A percentile compares a stretch with the other conserved stretches of the same genome.
Evolutionary conservation across 495 filamentous ascomycete species (phyloP).

Genomic region (Aspergillus homomorphus): DNA sequence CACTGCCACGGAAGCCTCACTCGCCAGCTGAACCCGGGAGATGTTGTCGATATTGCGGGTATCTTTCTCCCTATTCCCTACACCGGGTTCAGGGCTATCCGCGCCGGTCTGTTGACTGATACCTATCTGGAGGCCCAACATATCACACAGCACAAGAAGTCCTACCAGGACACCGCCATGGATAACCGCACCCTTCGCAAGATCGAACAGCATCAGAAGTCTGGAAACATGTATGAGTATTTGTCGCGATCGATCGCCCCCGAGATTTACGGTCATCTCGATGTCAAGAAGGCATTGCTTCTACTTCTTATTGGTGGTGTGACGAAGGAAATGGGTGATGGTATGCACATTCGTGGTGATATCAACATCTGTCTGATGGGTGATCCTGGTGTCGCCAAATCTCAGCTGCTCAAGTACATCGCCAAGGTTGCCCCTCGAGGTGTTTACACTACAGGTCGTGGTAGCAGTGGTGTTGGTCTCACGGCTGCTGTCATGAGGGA

Average conservation of each 20-base stretch:
- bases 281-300: conserved; percentile 96
- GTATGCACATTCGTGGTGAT: conserved; percentile 96
- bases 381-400: conserved; percentile 98
- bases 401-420: conserved; percentile 95
- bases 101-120: conserved; percentile 89
- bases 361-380: conserved; percentile 99
- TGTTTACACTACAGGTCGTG: conserved; percentile 96
- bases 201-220: conserved; percentile 74
- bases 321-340: conserved; percentile 94
- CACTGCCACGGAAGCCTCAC: conserved; percentile 85
- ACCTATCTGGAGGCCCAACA: conserved; percentile 95
- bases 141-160: conserved; percentile 93
- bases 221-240: conserved; percentile 91
- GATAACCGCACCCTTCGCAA: conserved; percentile 73
- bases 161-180: conserved; percentile 81
- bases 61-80: conserved; percentile 97
- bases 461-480: conserved; percentile 93
- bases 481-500: conserved; percentile 98
- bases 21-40: conserved; percentile 84
- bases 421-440: conserved; percentile 96
- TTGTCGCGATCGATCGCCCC: conserved; percentile 93
- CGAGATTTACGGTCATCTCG: conserved; percentile 93
- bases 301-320: conserved; percentile 94
- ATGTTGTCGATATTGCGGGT: conserved; percentile 87
- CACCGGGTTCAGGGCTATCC: conserved; percentile 95